Conservation (phyloP, 441 rosid species). For the Croton laevigatus region DNA sequence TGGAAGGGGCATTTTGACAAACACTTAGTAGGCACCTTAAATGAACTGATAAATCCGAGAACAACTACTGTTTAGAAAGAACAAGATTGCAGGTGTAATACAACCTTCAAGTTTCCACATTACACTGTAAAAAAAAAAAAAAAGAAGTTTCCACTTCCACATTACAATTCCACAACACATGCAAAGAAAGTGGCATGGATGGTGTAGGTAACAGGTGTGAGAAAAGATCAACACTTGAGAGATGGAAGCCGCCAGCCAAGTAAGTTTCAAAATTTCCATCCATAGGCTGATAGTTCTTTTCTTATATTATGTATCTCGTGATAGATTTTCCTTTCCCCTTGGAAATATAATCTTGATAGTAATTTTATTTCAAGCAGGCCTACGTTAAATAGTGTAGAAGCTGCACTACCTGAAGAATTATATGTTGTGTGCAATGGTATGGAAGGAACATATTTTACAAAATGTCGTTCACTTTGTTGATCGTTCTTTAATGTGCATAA, state of each 20-base stretch:
- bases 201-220: too few species aligned
- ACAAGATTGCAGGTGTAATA: too few species aligned
- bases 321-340: background rate
- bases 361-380: conserved; percentile 48
- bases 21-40: too few species aligned
- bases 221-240: conserved; percentile 30
- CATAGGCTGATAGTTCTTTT: background rate
- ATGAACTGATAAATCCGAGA: too few species aligned
- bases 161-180: too few species aligned
- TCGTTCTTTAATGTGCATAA: conserved; percentile 1
- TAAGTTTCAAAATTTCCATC: conserved; percentile 30
- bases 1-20: too few species aligned
- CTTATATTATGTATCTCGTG: conserved; percentile 12
- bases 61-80: too few species aligned
- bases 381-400: conserved; percentile 36
- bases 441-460: conserved; percentile 84
- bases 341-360: conserved; percentile 20
- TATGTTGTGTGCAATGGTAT: conserved; percentile 88
- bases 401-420: conserved; percentile 50
- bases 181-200: too few species aligned
- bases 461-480: conserved; percentile 47
- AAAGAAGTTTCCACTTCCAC: too few species aligned
- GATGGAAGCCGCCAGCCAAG: conserved; percentile 48
- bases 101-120: too few species aligned
- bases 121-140: too few species aligned